Evolutionary conservation across 2,329 filamentous ascomycete genomes (phyloP), one percentile per base, ranked within the genome.

Genomic region (Diaporthe destruens): DNA sequence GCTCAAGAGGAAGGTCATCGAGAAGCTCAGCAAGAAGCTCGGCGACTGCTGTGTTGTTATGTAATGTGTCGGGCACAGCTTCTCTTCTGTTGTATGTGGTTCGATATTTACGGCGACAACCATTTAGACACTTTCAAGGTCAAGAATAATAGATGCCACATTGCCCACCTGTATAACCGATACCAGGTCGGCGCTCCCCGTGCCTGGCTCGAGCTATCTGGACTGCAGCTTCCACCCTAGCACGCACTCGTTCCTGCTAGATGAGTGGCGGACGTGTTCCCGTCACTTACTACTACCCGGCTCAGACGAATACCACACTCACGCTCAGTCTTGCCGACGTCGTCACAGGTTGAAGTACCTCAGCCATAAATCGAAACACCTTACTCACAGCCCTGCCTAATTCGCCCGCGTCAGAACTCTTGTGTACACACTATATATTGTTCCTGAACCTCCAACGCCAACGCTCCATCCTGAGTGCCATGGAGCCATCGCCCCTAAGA

Each of bases 1-100:
- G 77, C 78, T 90, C 76, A 86, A 91, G 75, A 89, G 88, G 80
- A 90, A 89, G 80, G 79, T 90, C 42, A 79, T 93, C 76, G 88
- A 88, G 9, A 88, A 85, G 80, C 78, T 94, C 47, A 78, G 93
- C 75, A 87, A 86, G 78, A 91, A 91, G 83, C 80, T 94, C 80
- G 90, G 91, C 80, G 82, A 85, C 53, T 77, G 76, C 59, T 77
- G 75, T 74, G 84, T 89, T 51, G 89, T 96, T 78, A 95, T 95
- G 93, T 96, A 85, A 84, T 69, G 57, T 65, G 25, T 54, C 56
- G 39, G 14, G 9, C 39, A 32, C 20, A 20, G 23, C 20, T 63
- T 39, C 67, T 23, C 51, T 44, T 16, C 2, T 51, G 32, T 18
- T 53, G 16, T 42, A 44, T 18, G 29, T 23, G 67, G 44, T 47